A percentile compares a stretch with the other conserved stretches of the same genome.
These are phyloP conservation scores for Calophaca sinica DNA, from an alignment of 306 rosid genomes.

Conservation along the genomic window DNA sequence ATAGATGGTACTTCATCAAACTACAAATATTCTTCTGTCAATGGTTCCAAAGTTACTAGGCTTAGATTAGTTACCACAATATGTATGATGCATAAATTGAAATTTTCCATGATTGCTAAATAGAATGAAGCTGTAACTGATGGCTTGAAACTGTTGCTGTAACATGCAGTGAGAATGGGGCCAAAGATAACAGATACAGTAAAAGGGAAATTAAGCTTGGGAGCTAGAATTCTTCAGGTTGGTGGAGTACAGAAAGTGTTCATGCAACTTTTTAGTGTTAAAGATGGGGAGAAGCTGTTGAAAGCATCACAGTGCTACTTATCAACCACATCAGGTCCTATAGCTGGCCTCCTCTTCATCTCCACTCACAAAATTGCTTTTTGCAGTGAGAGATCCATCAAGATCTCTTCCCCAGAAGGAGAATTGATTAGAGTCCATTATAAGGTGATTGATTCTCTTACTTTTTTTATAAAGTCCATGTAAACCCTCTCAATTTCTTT, in stretches of 20 bases:
- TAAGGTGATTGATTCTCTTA: constrained; percentile 57
- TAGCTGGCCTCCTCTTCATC: constrained; percentile 85
- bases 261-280: constrained; percentile 57
- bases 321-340: constrained; percentile 85
- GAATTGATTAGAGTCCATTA: constrained; percentile 60
- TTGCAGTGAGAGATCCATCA: constrained; percentile 79
- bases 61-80: constrained; percentile 6
- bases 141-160: constrained; percentile 31
- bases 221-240: constrained; percentile 70
- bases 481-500: constrained; percentile 2
- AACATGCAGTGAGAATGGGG: constrained; percentile 64
- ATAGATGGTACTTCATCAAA: not conserved
- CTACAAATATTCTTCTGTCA: constrained; percentile 18
- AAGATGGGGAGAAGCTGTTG: constrained; percentile 69
- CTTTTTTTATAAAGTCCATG: not conserved
- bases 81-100: constrained; percentile 2
- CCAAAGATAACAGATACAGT: constrained; percentile 74
- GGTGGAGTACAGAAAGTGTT: constrained; percentile 76
- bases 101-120: constrained; percentile 9
- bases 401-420: constrained; percentile 58
- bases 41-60: not conserved
- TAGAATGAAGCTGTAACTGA: constrained; percentile 22
- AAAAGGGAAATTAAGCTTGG: constrained; percentile 77
- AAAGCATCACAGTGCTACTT: constrained; percentile 75
- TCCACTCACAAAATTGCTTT: constrained; percentile 78